Evolutionary conservation across 192 early-diverging fungal species (phyloP).

Genomic region (Coemansia sp.): DNA sequence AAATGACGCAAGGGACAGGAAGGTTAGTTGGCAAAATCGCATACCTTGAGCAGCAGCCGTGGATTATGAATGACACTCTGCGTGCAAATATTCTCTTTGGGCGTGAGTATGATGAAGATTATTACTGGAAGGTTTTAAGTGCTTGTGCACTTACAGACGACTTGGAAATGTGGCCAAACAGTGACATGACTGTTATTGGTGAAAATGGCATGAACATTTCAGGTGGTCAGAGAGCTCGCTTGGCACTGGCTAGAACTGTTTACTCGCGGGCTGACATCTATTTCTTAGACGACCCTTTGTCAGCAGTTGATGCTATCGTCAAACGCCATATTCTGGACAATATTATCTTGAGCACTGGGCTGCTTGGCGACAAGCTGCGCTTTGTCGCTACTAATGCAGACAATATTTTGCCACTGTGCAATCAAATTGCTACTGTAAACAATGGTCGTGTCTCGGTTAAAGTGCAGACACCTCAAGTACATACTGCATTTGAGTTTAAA

Average conservation of each 20-base stretch:
- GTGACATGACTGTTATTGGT: slow-evolving; percentile 72
- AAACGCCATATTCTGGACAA: slow-evolving; percentile 66
- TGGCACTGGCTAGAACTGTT: slow-evolving; percentile 65
- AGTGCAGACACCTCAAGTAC: slow-evolving; percentile 28
- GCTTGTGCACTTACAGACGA: slow-evolving; percentile 67
- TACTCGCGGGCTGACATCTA: slow-evolving; percentile 71
- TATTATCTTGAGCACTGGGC: slow-evolving; percentile 54
- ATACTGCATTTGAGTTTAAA: not conserved
- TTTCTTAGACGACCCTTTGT: slow-evolving; percentile 72
- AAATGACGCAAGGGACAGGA: slow-evolving; percentile 37
- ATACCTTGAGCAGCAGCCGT: slow-evolving; percentile 28
- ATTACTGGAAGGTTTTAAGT: slow-evolving; percentile 63
- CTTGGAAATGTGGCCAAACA: slow-evolving; percentile 61
- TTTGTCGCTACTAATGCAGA: slow-evolving; percentile 46
- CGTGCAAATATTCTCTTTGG: slow-evolving; percentile 84
- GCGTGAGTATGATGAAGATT: slow-evolving; percentile 55
- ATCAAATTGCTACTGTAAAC: slow-evolving; percentile 27
- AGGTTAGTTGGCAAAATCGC: slow-evolving; percentile 23
- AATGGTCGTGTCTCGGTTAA: slow-evolving; percentile 32
- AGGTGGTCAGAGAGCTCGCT: slow-evolving; percentile 70
- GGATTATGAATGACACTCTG: slow-evolving; percentile 58
- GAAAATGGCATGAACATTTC: slow-evolving; percentile 73
- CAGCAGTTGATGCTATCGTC: slow-evolving; percentile 68
- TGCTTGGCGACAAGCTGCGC: slow-evolving; percentile 58
- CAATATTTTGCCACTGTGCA: slow-evolving; percentile 22